A percentile compares a stretch with the other conserved stretches of the same genome.
phyloP scores from a whole-genome alignment of 2,329 filamentous ascomycete species.

The Pseudopithomyces chartarum region DNA sequence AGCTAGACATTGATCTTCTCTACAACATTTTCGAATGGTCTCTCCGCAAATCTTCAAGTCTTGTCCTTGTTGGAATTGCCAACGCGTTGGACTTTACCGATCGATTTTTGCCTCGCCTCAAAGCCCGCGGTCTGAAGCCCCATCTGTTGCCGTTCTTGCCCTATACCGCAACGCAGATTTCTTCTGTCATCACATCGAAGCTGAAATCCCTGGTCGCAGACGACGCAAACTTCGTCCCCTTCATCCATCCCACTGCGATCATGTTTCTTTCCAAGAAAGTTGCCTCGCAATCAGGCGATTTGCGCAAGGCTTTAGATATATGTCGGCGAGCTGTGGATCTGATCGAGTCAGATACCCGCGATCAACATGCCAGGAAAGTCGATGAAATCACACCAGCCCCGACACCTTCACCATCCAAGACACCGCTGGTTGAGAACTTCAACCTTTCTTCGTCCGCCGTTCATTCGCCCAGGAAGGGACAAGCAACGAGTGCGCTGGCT shows the following conservation, averaged over 20 bases:
- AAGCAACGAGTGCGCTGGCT: conserved; percentile 28
- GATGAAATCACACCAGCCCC: conserved; percentile 50
- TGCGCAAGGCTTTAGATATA: conserved; percentile 95
- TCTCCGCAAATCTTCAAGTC: conserved; percentile 75
- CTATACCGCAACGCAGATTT: conserved; percentile 87
- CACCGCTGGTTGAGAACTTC: conserved; percentile 77
- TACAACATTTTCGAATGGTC: conserved; percentile 99
- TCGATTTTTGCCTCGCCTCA: conserved; percentile 89
- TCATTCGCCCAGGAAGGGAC: conserved; percentile 49
- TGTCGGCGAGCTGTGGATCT: conserved; percentile 87
- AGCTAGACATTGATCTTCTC: conserved; percentile 83
- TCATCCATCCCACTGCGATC: conserved; percentile 91
- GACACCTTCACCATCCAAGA: conserved; percentile 71
- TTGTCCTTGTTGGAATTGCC: conserved; percentile 89
- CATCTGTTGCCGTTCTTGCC: conserved; percentile 89
- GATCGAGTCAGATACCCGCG: conserved; percentile 81
- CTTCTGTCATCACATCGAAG: conserved; percentile 81
- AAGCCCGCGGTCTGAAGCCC: conserved; percentile 89
- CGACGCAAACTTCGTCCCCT: conserved; percentile 70
- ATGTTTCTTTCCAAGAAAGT: conserved; percentile 95
- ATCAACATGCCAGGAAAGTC: conserved; percentile 69
- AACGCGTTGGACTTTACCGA: conserved; percentile 96
- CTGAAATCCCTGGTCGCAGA: conserved; percentile 74
- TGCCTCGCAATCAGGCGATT: conserved; percentile 88
- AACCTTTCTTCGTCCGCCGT: conserved; percentile 66